Conservation (phyloP, 768 basidiomycete species). For the Nevesoporus exiguus region DNA sequence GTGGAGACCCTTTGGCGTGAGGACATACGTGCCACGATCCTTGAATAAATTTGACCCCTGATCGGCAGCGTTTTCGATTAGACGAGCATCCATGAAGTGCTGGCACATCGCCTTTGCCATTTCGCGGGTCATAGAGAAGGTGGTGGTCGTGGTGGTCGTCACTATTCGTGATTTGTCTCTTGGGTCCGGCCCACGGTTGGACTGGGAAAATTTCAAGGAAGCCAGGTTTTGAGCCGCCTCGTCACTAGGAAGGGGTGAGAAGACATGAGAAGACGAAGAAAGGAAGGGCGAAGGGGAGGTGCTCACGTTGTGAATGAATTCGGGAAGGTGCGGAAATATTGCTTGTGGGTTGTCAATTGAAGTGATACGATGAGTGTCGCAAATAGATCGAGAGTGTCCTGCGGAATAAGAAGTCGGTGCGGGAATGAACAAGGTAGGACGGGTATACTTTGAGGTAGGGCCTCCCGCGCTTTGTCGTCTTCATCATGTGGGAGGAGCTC, state of each 20-base stretch:
- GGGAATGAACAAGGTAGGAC: constrained; percentile 3
- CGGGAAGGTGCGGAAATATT: constrained; percentile 92
- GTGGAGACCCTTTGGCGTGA: constrained; percentile 97
- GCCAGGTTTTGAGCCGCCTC: constrained; percentile 92
- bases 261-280: constrained; percentile 2
- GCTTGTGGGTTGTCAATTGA: constrained; percentile 82
- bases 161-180: constrained; percentile 97
- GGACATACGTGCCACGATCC: constrained; percentile 92
- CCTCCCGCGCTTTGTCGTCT: constrained; percentile 93
- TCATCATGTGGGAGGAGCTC: constrained; percentile 93
- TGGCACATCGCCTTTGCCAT: constrained; percentile 99
- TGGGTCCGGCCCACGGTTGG: constrained; percentile 96
- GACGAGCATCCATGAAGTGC: constrained; percentile 98
- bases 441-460: constrained; percentile 82
- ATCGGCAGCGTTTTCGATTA: constrained; percentile 96
- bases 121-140: constrained; percentile 98
- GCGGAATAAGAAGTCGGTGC: background rate
- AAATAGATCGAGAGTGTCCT: constrained; percentile 99
- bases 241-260: constrained; percentile 53
- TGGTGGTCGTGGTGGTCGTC: constrained; percentile 98
- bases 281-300: background rate
- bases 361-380: constrained; percentile 95
- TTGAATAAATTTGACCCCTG: constrained; percentile 88
- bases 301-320: constrained; percentile 96
- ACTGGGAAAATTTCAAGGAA: constrained; percentile 97